Evolutionary conservation across 2,329 filamentous ascomycete species (phyloP), one percentile per base, ranked within the genome.

Genomic region (Colletotrichum tropicicola): DNA sequence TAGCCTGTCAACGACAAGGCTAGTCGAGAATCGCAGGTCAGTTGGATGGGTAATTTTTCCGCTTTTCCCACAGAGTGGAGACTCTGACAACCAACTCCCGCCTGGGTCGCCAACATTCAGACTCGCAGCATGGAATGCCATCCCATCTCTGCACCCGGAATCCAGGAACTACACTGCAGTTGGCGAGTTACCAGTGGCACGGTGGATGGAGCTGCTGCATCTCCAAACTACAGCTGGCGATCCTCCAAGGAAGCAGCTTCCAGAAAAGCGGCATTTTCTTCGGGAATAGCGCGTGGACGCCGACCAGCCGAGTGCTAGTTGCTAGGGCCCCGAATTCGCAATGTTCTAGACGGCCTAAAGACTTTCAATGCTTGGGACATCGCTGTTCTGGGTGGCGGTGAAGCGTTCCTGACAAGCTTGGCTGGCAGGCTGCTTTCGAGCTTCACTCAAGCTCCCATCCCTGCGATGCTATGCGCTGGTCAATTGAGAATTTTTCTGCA

Each of bases 261-360:
- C 41, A 65, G 61, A 55, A 27, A 44, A 65, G 61, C 55, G 61
- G 61, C 44, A 65, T 65, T 65, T 63, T 61, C 41, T 19, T 17
- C 41, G 19, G 17, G 28, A 37, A 30, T 10, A 27, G 35, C 32
- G 23, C 43, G 27, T 56, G 35, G 43, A 32, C 45, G 43, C 7
- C 17, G 39, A 10, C 47, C 30, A 27, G 44, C 21, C 54, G 10
- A 21, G 52, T n/a, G 48, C 39, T 48, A 60, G 55, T 43, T n/a
- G n/a, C n/a, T n/a, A n/a, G n/a, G n/a, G 41, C 17, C 17, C n/a
- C 30, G 23, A n/a, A 15, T 15, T 47, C 35, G 30, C 30, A 28
- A 59, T 59, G 30, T 25, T 32, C 30, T 45, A 21, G 43, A 45
- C 48, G 37, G 48, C 8, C 45, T 44, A 17, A 10, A 49, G 27